Evolutionary conservation across 306 rosid species (phyloP).

Genomic region (Vicia sativa): DNA sequence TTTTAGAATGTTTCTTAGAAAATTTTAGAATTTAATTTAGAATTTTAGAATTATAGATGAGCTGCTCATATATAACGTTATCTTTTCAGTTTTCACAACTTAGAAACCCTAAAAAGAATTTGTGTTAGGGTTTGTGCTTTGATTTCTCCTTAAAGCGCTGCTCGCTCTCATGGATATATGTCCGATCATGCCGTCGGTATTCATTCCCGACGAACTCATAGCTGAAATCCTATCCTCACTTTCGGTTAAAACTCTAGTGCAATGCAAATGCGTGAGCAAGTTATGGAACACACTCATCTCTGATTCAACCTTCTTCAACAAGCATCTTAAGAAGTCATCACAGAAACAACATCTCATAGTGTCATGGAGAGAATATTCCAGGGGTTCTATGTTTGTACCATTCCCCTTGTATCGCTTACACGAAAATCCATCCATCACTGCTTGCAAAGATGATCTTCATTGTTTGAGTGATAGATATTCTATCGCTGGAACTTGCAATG

Average conservation of each 20-base stretch:
- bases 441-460: neutral
- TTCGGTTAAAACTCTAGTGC: neutral
- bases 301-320: neutral
- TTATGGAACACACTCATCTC: slow-evolving; percentile 4
- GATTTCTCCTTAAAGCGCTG: no score
- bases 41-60: no score
- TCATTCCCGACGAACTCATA: neutral
- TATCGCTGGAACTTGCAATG: neutral
- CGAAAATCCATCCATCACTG: neutral
- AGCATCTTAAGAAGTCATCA: neutral
- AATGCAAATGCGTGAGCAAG: neutral
- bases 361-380: neutral
- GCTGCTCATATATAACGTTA: no score
- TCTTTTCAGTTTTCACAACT: no score
- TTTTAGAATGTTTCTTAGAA: no score
- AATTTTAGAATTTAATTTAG: no score
- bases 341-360: neutral
- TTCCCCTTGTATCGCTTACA: neutral
- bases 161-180: no score
- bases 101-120: no score
- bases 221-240: neutral
- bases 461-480: fast-evolving
- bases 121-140: no score
- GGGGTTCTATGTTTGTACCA: neutral
- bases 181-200: neutral